Percentiles rank a stretch among this genome's conserved stretches.
Evolutionary conservation across 2,329 filamentous ascomycete genomes (phyloP).

Genomic region (Botrytis paeoniae): DNA sequence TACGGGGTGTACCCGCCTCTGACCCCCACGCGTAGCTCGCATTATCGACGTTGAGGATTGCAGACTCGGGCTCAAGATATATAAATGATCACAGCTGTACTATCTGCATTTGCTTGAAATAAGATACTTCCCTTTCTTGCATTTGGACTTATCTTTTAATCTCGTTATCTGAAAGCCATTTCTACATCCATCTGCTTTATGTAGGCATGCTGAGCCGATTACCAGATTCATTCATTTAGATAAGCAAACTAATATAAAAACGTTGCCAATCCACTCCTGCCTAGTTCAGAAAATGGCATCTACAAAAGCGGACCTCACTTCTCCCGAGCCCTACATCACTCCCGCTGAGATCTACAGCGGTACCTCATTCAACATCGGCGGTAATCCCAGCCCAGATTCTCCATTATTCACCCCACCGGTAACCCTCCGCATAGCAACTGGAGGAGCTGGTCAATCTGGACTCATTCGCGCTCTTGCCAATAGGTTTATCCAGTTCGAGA

Average conservation of each 20-base stretch:
- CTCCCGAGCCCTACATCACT: constrained; percentile 15
- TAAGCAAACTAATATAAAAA: neutral
- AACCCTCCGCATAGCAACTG: constrained; percentile 37
- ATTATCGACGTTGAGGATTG: neutral
- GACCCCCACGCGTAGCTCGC: neutral
- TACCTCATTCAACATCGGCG: neutral
- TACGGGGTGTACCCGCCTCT: neutral
- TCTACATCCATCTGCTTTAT: too few species aligned
- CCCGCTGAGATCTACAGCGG: constrained; percentile 19
- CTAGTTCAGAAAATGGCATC: constrained; percentile 11
- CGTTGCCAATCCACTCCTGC: neutral
- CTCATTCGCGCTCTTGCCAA: constrained; percentile 40
- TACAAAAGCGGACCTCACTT: neutral
- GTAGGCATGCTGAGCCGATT: neutral
- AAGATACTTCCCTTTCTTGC: neutral
- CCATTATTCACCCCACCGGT: neutral
- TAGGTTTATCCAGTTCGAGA: constrained; percentile 39
- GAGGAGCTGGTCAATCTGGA: constrained; percentile 38
- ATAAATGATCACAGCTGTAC: neutral
- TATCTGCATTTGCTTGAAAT: neutral
- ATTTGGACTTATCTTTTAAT: neutral
- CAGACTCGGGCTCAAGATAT: neutral
- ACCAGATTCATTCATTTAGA: neutral
- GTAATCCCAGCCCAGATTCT: neutral
- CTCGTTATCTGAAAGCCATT: neutral